Percentiles rank a stretch among this genome's conserved stretches.
Evolutionary conservation across 495 filamentous ascomycete genomes (phyloP).

Genomic region (Penicillium tannophilum): DNA sequence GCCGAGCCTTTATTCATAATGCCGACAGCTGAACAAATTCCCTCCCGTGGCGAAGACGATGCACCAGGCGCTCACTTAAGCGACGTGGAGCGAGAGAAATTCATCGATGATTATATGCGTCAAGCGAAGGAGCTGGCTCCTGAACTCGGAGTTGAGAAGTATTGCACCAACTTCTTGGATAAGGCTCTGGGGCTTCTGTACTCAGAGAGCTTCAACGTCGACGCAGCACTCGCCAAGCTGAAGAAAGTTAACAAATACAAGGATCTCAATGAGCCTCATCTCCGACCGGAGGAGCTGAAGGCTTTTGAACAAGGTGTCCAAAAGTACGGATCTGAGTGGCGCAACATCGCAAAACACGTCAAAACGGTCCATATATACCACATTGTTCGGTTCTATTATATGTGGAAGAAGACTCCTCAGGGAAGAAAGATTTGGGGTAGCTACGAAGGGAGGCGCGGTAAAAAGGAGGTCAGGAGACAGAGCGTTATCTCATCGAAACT

Average conservation of each 20-base stretch:
- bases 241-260: constrained; percentile 65
- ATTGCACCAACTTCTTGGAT: constrained; percentile 85
- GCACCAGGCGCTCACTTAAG: constrained; percentile 40
- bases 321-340: constrained; percentile 89
- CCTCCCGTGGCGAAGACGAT: constrained; percentile 52
- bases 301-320: constrained; percentile 90
- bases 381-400: constrained; percentile 92
- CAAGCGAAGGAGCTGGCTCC: constrained; percentile 63
- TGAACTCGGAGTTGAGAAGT: constrained; percentile 63
- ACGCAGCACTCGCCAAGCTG: constrained; percentile 73
- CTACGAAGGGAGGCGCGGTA: constrained; percentile 81
- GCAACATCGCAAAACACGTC: constrained; percentile 80
- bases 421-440: constrained; percentile 88
- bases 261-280: constrained; percentile 82
- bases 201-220: constrained; percentile 66
- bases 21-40: constrained; percentile 49
- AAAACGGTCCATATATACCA: constrained; percentile 69
- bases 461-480: constrained; percentile 72
- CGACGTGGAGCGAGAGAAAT: constrained; percentile 47
- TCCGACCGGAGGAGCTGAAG: constrained; percentile 76
- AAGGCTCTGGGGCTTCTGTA: constrained; percentile 78
- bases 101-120: constrained; percentile 74
- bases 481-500: constrained; percentile 64
- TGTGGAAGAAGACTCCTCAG: constrained; percentile 93
- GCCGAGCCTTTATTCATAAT: constrained; percentile 56